Conservation (phyloP, 2,329 filamentous ascomycete species). For the Tolypocladium inflatum region DNA sequence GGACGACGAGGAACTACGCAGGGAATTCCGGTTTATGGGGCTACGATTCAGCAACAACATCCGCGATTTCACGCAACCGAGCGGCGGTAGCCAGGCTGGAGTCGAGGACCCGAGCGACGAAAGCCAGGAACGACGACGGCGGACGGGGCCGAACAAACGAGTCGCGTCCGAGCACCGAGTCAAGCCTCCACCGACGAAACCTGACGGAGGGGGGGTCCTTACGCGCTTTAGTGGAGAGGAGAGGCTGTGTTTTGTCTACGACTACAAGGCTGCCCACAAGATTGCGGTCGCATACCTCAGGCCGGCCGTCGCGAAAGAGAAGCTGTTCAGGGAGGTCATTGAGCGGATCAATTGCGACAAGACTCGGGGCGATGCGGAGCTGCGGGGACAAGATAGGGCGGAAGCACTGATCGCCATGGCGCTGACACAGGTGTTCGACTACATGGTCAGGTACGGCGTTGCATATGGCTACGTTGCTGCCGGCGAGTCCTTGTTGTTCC, state of each 20-base stretch:
- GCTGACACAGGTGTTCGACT: slow-evolving; percentile 11
- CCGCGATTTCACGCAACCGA: too few species aligned
- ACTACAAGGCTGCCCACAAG: slow-evolving; percentile 8
- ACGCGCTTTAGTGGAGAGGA: not conserved
- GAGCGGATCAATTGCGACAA: slow-evolving; percentile 1
- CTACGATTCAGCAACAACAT: too few species aligned
- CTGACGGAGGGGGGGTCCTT: not conserved
- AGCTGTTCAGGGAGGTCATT: slow-evolving; percentile 6
- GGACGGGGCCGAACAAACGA: too few species aligned
- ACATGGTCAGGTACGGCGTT: slow-evolving; percentile 10
- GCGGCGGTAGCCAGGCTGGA: too few species aligned
- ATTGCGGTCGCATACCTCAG: not conserved
- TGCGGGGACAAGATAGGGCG: not conserved
- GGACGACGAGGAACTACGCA: too few species aligned
- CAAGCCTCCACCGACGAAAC: not conserved
- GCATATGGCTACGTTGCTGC: slow-evolving; percentile 15
- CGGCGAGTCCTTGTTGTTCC: slow-evolving; percentile 14
- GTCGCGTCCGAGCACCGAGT: not conserved
- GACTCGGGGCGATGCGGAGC: not conserved
- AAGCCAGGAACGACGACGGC: too few species aligned
- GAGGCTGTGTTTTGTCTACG: slow-evolving; percentile 2
- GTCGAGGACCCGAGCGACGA: too few species aligned
- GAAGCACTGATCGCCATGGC: slow-evolving; percentile 9
- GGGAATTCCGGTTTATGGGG: too few species aligned
- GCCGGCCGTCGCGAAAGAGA: slow-evolving; percentile 3